Percentiles rank a stretch among this genome's conserved stretches.
Conservation (phyloP, 768 basidiomycete genomes). For the Leucocoprinus leucothites region DNA sequence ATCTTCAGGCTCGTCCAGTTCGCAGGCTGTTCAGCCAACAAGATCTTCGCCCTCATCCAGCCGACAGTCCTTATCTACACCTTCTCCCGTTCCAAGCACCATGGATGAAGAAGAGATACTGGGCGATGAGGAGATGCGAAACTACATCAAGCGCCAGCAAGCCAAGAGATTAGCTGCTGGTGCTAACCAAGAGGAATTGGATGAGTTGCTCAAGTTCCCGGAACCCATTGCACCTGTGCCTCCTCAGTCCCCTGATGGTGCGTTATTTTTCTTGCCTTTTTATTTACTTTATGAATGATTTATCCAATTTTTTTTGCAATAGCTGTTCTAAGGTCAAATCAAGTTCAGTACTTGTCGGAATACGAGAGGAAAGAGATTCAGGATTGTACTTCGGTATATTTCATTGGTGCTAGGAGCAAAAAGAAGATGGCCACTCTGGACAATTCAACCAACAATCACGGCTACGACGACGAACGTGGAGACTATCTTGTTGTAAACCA, state of each 20-base stretch:
- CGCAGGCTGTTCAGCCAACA: constrained; percentile 50
- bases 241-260: constrained; percentile 69
- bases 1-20: constrained; percentile 46
- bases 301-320: constrained; percentile 11
- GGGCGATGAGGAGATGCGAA: constrained; percentile 97
- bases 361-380: constrained; percentile 91
- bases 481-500: constrained; percentile 89
- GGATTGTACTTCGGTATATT: constrained; percentile 84
- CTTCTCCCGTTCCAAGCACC: constrained; percentile 76
- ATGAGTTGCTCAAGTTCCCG: constrained; percentile 88
- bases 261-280: constrained; percentile 24
- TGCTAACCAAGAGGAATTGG: constrained; percentile 82
- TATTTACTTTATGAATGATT: neutral
- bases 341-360: constrained; percentile 72
- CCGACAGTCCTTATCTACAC: constrained; percentile 75
- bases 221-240: constrained; percentile 76
- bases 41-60: constrained; percentile 65
- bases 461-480: constrained; percentile 97
- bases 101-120: constrained; percentile 83
- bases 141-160: constrained; percentile 88
- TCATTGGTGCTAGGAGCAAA: constrained; percentile 70
- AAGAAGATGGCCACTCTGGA: constrained; percentile 82
- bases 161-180: constrained; percentile 83
- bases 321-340: constrained; percentile 67
- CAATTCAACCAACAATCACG: constrained; percentile 78